These are phyloP conservation scores for Incumbomyces delicatus DNA, from an alignment of 2,329 filamentous ascomycete genomes.

Conservation along the genomic window DNA sequence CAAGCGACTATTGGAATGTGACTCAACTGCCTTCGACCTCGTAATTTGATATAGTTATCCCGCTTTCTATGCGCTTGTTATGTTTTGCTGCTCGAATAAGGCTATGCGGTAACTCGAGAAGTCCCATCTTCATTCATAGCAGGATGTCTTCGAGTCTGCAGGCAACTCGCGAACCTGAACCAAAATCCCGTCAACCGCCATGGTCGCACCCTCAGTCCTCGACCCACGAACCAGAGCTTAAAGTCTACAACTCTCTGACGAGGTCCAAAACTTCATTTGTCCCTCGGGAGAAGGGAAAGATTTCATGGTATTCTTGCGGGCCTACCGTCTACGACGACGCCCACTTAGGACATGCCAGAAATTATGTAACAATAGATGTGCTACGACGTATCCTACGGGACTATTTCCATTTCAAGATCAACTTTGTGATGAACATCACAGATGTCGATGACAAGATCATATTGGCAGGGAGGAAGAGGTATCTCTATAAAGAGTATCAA, in stretches of 20 bases:
- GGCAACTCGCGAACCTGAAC: too few species aligned
- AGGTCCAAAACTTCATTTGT: conserved; percentile 64
- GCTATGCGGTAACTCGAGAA: background rate
- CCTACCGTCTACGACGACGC: conserved; percentile 78
- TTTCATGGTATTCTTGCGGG: conserved; percentile 83
- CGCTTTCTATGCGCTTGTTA: conserved; percentile 14
- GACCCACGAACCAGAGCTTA: conserved; percentile 46
- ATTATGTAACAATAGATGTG: conserved; percentile 86
- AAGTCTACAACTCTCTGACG: conserved; percentile 72
- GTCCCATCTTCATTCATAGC: background rate
- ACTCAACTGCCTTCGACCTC: too few species aligned
- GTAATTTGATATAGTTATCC: too few species aligned
- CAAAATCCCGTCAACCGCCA: conserved; percentile 27
- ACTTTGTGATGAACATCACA: conserved; percentile 90
- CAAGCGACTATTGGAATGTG: too few species aligned
- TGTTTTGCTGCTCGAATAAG: background rate
- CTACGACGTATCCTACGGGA: conserved; percentile 71
- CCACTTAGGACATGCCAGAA: conserved; percentile 74
- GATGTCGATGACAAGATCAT: conserved; percentile 72
- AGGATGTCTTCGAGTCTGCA: conserved; percentile 10
- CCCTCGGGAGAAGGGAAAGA: conserved; percentile 57
- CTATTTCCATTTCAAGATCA: conserved; percentile 73
- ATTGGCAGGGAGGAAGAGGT: conserved; percentile 61
- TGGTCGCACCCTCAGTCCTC: conserved; percentile 34
- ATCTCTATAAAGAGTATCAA: conserved; percentile 64